These are phyloP conservation scores for Fusarium illudens DNA, from an alignment of 2,329 filamentous ascomycete species.

Conservation along the genomic window DNA sequence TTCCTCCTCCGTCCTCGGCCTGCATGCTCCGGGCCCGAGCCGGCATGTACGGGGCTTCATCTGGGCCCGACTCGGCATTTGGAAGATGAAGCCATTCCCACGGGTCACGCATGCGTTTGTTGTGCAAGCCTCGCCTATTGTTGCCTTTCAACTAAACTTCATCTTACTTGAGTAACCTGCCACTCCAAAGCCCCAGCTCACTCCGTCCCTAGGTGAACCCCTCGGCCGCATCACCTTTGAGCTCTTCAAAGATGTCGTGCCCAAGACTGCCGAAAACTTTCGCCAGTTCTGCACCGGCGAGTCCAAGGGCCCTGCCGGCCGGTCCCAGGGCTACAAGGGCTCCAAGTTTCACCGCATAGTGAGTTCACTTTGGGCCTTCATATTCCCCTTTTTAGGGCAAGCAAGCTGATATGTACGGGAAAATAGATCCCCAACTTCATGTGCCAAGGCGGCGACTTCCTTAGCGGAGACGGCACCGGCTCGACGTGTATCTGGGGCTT, in stretches of 20 bases:
- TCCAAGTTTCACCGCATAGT: conserved; percentile 95
- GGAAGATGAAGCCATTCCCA: conserved; percentile 34
- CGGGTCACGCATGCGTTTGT: neutral
- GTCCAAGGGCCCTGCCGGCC: conserved; percentile 77
- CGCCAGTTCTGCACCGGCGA: conserved; percentile 97
- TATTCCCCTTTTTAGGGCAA: neutral
- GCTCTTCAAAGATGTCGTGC: conserved; percentile 84
- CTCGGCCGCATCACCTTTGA: conserved; percentile 90
- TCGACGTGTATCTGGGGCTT: conserved; percentile 88
- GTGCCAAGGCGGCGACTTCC: conserved; percentile 96
- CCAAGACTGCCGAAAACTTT: conserved; percentile 95
- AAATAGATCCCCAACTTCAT: conserved; percentile 91
- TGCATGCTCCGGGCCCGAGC: neutral
- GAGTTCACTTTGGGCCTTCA: conserved; percentile 52
- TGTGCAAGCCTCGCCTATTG: neutral
- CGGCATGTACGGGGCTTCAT: neutral
- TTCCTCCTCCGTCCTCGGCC: neutral
- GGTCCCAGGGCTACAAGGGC: conserved; percentile 92
- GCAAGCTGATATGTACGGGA: conserved; percentile 8
- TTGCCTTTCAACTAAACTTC: neutral
- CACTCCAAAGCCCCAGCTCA: neutral
- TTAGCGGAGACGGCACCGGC: conserved; percentile 92
- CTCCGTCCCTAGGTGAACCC: conserved; percentile 71
- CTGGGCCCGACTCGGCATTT: neutral
- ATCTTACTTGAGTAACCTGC: neutral